Evolutionary conservation across 805 yeast species (phyloP).

Genomic region (Schwanniomyces occidentalis): DNA sequence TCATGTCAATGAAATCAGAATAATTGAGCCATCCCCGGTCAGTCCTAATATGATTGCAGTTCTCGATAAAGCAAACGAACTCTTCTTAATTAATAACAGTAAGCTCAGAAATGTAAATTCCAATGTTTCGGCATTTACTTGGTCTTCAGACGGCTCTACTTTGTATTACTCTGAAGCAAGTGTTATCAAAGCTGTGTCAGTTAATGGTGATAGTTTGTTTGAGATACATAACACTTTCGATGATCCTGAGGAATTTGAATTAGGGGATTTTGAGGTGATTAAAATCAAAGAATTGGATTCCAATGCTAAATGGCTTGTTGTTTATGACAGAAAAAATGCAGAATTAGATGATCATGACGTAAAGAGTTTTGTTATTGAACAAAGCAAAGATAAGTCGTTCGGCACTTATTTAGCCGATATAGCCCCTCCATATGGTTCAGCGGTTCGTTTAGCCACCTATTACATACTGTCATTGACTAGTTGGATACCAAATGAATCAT

Average conservation of each 20-base stretch:
- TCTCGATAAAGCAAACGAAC: constrained; percentile 10
- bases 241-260: constrained; percentile 6
- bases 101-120: background rate
- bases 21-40: constrained; percentile 20
- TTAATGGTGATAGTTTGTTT: constrained; percentile 4
- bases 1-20: constrained; percentile 12
- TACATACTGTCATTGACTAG: constrained; percentile 42
- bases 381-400: constrained; percentile 3
- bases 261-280: constrained; percentile 14
- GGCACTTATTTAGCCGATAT: constrained; percentile 40
- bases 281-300: constrained; percentile 3
- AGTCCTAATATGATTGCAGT: constrained; percentile 14
- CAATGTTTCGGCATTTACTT: constrained; percentile 9
- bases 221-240: constrained; percentile 7
- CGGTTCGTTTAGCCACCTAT: constrained; percentile 46
- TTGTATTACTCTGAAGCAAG: constrained; percentile 21
- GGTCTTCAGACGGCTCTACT: constrained; percentile 18
- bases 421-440: constrained; percentile 54
- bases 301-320: constrained; percentile 14
- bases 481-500: constrained; percentile 36
- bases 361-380: constrained; percentile 23
- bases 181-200: constrained; percentile 14
- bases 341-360: constrained; percentile 30
- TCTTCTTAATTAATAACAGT: constrained; percentile 14
- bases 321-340: constrained; percentile 25